Base-by-base conservation (phyloP, 2,329 filamentous ascomycete species). In the Coniochaeta pulveracea region DNA sequence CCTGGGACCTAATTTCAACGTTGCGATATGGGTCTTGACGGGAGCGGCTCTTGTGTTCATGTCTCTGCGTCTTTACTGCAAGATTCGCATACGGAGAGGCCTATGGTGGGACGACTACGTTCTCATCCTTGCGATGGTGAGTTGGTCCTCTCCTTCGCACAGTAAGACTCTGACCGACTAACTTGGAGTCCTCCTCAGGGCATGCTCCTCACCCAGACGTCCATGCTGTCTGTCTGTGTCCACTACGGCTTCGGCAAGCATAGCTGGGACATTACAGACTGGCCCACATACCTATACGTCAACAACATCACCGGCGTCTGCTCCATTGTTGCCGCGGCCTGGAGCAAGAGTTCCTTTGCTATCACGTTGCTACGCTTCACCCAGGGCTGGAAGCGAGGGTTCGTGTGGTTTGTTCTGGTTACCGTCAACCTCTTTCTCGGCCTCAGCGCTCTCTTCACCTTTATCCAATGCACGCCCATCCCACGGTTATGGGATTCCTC, bases 341-440 rank as follows among this genome's bases (percentile, higher is more conserved):
- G 43, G 36, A 52, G 51, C 37, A 60, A 58, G 40, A 56, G 52
- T 2, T 56, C 55, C 1, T 56, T 58, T 34, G 55, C 49, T 10
- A 37, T 56, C 7, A 56, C 52, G 2, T 41, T 57, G 26, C 44
- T 57, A 18, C 48, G 55, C 2, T 45, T 56, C 12, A 45, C 45
- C 18, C 39, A 37, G 28, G 40, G 45, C 8, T 43, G 47, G 42
- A 34, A 44, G 6, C 46, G 40, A 21, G 29, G 14, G 3, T 10
- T 45, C 12, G 33, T 55, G 22, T 55, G 52, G 54, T 46, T 46
- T 24, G 43, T 51, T n/a, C 50, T 57, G 23, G 15, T 51, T 4
- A 49, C 47, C 8, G 42, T 56, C 33, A 55, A 56, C 36, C n/a
- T 51, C 1, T 36, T 47, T 16, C 39, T 56, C 34, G 41, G 43